phyloP scores from a whole-genome alignment of 495 filamentous ascomycete genomes.

The Neurospora pannonica region DNA sequence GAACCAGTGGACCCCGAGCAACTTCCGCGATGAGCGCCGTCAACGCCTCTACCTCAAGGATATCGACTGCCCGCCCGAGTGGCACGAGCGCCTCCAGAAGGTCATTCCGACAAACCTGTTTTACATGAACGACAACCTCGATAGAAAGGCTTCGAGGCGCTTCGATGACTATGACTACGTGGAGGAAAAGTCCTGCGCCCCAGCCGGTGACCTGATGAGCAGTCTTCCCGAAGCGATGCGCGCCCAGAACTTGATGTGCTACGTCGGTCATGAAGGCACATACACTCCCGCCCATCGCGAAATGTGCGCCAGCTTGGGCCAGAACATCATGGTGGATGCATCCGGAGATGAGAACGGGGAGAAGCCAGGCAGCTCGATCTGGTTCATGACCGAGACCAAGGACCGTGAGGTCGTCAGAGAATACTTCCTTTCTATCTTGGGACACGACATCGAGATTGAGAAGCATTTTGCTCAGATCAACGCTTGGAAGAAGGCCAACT shows the following conservation, averaged over 20 bases:
- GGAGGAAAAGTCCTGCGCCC: constrained; percentile 31
- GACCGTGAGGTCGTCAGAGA: constrained; percentile 81
- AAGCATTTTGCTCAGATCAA: constrained; percentile 90
- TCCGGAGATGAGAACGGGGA: constrained; percentile 63
- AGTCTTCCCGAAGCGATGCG: constrained; percentile 76
- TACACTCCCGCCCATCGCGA: constrained; percentile 94
- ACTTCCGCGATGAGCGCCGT: constrained; percentile 57
- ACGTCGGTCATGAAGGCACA: constrained; percentile 94
- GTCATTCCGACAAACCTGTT: constrained; percentile 70
- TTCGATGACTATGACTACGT: constrained; percentile 35
- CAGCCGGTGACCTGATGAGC: constrained; percentile 86
- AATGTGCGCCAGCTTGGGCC: constrained; percentile 93
- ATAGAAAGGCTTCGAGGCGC: constrained; percentile 33
- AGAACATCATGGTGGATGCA: constrained; percentile 95
- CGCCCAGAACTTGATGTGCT: constrained; percentile 96
- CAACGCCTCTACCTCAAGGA: constrained; percentile 93
- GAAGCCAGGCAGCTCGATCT: constrained; percentile 78
- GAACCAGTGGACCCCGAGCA: constrained; percentile 58
- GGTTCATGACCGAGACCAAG: constrained; percentile 95
- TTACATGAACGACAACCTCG: constrained; percentile 74
- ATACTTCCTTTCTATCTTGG: constrained; percentile 83
- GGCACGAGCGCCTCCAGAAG: constrained; percentile 67
- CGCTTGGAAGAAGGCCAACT: constrained; percentile 86
- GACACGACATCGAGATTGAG: constrained; percentile 93
- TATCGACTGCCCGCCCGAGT: constrained; percentile 81